These are phyloP conservation scores for Pisolithus tinctorius DNA, from an alignment of 768 basidiomycete genomes.

Conservation along the genomic window DNA sequence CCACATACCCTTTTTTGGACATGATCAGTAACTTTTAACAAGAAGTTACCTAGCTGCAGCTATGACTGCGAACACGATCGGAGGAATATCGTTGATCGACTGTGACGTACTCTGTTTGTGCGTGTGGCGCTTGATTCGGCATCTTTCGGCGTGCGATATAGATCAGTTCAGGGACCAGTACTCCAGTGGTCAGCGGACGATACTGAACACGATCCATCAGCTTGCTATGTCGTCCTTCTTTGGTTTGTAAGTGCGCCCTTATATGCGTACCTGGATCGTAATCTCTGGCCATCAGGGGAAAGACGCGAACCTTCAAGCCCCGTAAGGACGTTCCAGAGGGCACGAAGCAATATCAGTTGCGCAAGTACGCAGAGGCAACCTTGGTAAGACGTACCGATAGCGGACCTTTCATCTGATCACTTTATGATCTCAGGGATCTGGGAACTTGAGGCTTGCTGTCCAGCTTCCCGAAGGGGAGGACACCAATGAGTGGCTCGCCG, in stretches of 20 bases:
- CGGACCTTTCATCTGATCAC: neutral
- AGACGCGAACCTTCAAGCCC: conserved; percentile 94
- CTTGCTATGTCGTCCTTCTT: conserved; percentile 78
- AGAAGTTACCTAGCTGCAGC: no score
- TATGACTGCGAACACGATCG: no score
- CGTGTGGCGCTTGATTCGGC: neutral
- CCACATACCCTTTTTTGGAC: no score
- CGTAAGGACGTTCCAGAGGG: conserved; percentile 93
- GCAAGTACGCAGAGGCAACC: conserved; percentile 97
- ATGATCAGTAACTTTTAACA: no score
- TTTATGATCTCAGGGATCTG: conserved; percentile 64
- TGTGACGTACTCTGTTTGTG: no score
- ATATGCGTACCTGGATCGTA: conserved; percentile 4
- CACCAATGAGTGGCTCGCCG: conserved; percentile 97
- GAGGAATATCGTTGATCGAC: no score
- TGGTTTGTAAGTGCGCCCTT: conserved; percentile 54
- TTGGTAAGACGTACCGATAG: conserved; percentile 40
- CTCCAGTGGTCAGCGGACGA: no score
- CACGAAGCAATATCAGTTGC: conserved; percentile 95
- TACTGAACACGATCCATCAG: conserved; percentile 5
- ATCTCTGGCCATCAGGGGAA: conserved; percentile 48
- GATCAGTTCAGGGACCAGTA: neutral
- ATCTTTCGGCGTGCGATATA: neutral
- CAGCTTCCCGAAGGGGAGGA: conserved; percentile 96
- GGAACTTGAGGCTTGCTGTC: conserved; percentile 89